Base-by-base conservation (phyloP, 1,284 basidiomycete genomes). In the Ustilago loliicola region DNA sequence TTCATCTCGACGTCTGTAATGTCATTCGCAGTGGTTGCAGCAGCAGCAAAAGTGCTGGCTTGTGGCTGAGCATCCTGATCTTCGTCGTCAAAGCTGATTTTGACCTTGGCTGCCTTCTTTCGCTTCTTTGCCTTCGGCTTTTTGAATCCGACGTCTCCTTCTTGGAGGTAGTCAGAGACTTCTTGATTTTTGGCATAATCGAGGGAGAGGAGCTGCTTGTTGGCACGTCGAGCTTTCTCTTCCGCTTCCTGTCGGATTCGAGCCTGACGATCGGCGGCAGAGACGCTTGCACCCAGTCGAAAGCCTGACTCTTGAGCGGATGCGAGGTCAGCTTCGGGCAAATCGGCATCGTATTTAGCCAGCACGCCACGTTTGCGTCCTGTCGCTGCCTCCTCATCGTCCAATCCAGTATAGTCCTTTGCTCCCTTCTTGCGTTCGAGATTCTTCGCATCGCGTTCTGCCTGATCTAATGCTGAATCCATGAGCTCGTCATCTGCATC, bases 401-500 rank as follows among this genome's bases (percentile, higher is more conserved):
- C 96, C 85, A 95, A 95, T 25, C 96, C 96, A 0, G 94, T 96
- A 85, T 99, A 99, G 82, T 93, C 91, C 51, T 91, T 90, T 52
- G 91, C 93, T 88, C 96, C 97, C 61, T 93, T 93, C 87, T 97
- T 97, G 45, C 94, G 88, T 63, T 95, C 93, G 55, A 91, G 89
- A 63, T 91, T 93, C 88, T 92, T 92, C 85, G 93, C 91, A 25
- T 91, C 90, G 11, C 90, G 90, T 81, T 95, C 94, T 54, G 90
- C 90, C 85, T 97, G 95, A 0, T 93, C 94, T 88, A 98, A 90
- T 80, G 95, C 93, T 55, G 96, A 89, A 82, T 99, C 98, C 87
- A 97, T 93, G 21, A 99, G 90, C 87, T 98, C 96, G 87, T 99
- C 97, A 91, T 99, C 97, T 93, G 69, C 81, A 92, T 94, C 94